Evolutionary conservation across 768 basidiomycete species (phyloP), one percentile per base, ranked within the genome.

Genomic region (Russula dissimulans): DNA sequence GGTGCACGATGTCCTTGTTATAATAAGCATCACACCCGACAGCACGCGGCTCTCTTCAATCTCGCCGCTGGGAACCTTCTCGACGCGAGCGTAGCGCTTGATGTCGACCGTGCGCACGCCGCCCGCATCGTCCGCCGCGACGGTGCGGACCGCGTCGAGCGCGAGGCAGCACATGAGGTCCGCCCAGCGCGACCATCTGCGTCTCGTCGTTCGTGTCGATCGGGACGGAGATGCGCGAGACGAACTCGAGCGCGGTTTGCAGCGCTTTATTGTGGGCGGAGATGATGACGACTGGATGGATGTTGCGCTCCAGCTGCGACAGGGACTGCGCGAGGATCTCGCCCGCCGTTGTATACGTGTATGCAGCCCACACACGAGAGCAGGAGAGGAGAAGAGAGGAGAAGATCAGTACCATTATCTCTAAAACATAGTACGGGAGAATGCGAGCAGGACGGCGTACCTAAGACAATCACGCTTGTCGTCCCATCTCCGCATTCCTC

Each of bases 1-100:
- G 95, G 73, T 98, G 97, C 0, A 93, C 97, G 67, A 99, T 89
- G 71, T 98, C 97, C 79, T 99, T 98, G 83, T 98, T 99, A n/a
- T n/a, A n/a, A n/a, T 26, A 67, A 98, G 73, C 87, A 98, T 93
- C 56, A 98, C 87, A 48, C 97, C 95, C 55, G 79, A 82, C 57
- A 98, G 72, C 3, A 98, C 95, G 61, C 76, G 75, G 60, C 88
- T 91, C 61, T 95, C 82, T 75, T 99, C 97, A 67, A 99, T 97
- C 74, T 95, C 94, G 11, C 95, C 95, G 9, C 97, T 95, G 1
- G 97, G 93, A 9, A 99, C 80, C 76, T 98, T 99, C 74, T 99
- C 97, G 10, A 98, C 92, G 11, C 95, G 81, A 3, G 94, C 95
- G 69, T 98, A 97, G 31, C 97, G 88, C 77, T 99, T 98, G 75